Percentiles rank a stretch among this genome's conserved stretches.
These are phyloP conservation scores for Gymnopilus dilepis DNA, from an alignment of 768 basidiomycete genomes.

Conservation along the genomic window DNA sequence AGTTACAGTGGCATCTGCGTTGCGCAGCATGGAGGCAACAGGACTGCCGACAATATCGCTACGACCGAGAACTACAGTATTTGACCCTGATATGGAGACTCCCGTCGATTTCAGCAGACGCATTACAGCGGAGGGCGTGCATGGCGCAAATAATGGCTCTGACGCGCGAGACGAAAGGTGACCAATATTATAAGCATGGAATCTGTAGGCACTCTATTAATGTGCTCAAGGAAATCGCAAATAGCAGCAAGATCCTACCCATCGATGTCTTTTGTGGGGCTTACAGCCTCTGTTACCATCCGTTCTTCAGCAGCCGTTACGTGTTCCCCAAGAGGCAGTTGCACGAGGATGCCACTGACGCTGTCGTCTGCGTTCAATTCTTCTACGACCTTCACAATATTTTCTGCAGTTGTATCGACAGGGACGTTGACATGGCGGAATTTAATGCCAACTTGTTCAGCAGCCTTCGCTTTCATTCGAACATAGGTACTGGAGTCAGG, in stretches of 20 bases:
- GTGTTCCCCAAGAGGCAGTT: conserved; percentile 89
- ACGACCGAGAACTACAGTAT: conserved; percentile 92
- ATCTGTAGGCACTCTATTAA: conserved; percentile 51
- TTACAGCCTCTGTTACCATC: conserved; percentile 91
- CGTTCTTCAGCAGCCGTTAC: conserved; percentile 85
- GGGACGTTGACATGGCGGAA: conserved; percentile 80
- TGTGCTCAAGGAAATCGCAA: not conserved
- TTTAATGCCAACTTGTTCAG: conserved; percentile 90
- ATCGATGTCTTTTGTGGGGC: conserved; percentile 95
- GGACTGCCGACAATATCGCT: conserved; percentile 98
- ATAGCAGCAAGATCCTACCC: conserved; percentile 60
- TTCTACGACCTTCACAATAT: conserved; percentile 78
- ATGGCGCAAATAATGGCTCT: conserved; percentile 89
- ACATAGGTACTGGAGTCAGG: conserved; percentile 93
- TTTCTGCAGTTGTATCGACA: conserved; percentile 70
- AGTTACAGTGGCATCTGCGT: conserved; percentile 93
- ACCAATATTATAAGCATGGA: conserved; percentile 98
- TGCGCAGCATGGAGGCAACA: conserved; percentile 88
- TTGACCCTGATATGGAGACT: conserved; percentile 74
- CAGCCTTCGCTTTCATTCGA: conserved; percentile 97
- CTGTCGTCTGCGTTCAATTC: conserved; percentile 82
- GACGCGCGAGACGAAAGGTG: conserved; percentile 91
- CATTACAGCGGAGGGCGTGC: conserved; percentile 94
- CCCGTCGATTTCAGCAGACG: conserved; percentile 89
- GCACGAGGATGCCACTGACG: conserved; percentile 91